Evolutionary conservation across 306 rosid species (phyloP).

Genomic region (Prosopis cineraria): DNA sequence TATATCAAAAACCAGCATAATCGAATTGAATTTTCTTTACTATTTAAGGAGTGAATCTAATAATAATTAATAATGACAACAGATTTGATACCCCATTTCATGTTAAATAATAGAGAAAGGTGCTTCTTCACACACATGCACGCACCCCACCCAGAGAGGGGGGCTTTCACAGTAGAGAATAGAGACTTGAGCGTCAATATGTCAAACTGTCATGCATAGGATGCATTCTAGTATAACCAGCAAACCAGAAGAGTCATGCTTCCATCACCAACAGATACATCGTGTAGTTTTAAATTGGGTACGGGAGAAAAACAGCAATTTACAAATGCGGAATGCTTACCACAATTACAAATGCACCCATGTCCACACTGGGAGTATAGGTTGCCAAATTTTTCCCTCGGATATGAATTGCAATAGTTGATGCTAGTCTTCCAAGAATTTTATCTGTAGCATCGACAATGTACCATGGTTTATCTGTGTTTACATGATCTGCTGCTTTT

Average conservation of each 20-base stretch:
- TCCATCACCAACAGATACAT: slow-evolving; percentile 15
- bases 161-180: not conserved
- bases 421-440: slow-evolving; percentile 91
- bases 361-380: slow-evolving; percentile 93
- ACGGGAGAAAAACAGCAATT: slow-evolving; percentile 7
- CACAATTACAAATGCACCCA: slow-evolving; percentile 99
- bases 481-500: slow-evolving; percentile 91
- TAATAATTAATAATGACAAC: not conserved
- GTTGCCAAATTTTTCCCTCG: slow-evolving; percentile 84
- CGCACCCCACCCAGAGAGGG: too few species aligned
- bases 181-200: not conserved
- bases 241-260: slow-evolving; percentile 7
- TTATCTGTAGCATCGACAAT: slow-evolving; percentile 91
- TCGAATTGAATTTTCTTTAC: not conserved
- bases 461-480: slow-evolving; percentile 86
- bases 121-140: too few species aligned
- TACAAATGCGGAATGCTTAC: slow-evolving; percentile 56
- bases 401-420: slow-evolving; percentile 81
- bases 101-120: slow-evolving; percentile 13
- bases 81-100: slow-evolving; percentile 12
- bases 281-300: not conserved
- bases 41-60: not conserved
- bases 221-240: not conserved
- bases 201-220: not conserved
- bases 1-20: too few species aligned